A percentile compares a stretch with the other conserved stretches of the same genome.
phyloP scores from a whole-genome alignment of 2,329 filamentous ascomycete genomes.

The Microsporum audouinii region DNA sequence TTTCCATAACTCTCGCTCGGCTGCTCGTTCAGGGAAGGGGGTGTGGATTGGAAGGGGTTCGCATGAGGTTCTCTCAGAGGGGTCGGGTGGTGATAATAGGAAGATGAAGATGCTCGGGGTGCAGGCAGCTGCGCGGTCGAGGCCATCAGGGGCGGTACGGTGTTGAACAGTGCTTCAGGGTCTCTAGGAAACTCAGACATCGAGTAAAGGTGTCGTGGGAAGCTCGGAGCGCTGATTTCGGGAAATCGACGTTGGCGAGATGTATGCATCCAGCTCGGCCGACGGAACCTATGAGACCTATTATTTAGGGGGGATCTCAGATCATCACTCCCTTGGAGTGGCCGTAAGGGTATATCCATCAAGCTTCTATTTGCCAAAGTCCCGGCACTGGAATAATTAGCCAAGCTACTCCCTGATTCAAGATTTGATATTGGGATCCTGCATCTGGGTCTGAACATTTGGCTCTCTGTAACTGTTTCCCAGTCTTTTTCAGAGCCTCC shows the following conservation, averaged over 20 bases:
- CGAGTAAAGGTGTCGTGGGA: neutral
- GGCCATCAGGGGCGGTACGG: constrained; percentile 8
- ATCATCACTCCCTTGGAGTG: neutral
- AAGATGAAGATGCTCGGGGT: constrained; percentile 4
- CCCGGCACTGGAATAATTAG: constrained; percentile 18
- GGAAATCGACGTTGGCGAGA: neutral
- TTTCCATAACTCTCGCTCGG: constrained; percentile 1
- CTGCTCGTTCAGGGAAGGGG: constrained; percentile 10
- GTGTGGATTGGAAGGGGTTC: constrained; percentile 14
- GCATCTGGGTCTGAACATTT: constrained; percentile 11
- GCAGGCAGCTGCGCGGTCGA: constrained; percentile 11
- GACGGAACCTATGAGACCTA: neutral
- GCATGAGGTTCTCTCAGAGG: constrained; percentile 12
- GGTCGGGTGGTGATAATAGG: constrained; percentile 13
- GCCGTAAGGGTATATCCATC: neutral
- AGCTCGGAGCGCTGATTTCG: neutral
- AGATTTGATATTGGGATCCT: constrained; percentile 4
- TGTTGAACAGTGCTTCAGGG: neutral
- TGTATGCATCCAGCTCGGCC: neutral
- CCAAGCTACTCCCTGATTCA: constrained; percentile 19
- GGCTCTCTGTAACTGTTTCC: constrained; percentile 19
- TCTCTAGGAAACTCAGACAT: neutral
- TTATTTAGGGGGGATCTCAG: neutral
- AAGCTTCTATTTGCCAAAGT: constrained; percentile 11
- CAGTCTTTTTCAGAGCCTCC: constrained; percentile 16